These are phyloP conservation scores for Marasmius fiardii DNA, from an alignment of 1,284 basidiomycete genomes.

Conservation along the genomic window DNA sequence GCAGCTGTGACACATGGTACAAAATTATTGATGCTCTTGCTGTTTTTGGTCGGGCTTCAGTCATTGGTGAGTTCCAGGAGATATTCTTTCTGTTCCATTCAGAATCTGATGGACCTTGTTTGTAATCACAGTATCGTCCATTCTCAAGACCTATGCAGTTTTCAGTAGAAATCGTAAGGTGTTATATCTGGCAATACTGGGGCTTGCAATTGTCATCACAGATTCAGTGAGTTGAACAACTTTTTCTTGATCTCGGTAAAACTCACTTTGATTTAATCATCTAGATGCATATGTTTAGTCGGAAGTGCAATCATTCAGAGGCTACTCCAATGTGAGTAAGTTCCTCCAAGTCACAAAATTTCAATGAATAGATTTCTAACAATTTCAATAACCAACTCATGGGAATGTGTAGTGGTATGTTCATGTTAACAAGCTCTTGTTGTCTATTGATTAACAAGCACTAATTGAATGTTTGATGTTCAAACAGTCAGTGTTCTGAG, in stretches of 20 bases:
- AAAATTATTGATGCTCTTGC: conserved; percentile 14
- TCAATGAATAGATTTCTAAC: too few species aligned
- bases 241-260: not conserved
- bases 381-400: not conserved
- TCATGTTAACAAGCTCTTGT: not conserved
- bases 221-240: conserved; percentile 5
- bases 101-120: too few species aligned
- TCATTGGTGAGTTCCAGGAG: conserved; percentile 5
- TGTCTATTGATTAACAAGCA: not conserved
- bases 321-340: not conserved
- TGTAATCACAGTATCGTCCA: conserved; percentile 5
- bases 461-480: not conserved
- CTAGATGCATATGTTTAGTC: conserved; percentile 3
- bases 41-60: conserved; percentile 15
- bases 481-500: conserved; percentile 6
- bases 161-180: conserved; percentile 6
- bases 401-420: not conserved
- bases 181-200: conserved; percentile 1
- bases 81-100: too few species aligned
- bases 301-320: not conserved
- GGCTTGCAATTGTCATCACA: conserved; percentile 9
- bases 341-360: too few species aligned
- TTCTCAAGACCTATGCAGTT: conserved; percentile 7
- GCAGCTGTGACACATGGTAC: conserved; percentile 17
- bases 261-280: too few species aligned